Base-by-base conservation (phyloP, 257 asterid genomes). In the Solanum virginianum region DNA sequence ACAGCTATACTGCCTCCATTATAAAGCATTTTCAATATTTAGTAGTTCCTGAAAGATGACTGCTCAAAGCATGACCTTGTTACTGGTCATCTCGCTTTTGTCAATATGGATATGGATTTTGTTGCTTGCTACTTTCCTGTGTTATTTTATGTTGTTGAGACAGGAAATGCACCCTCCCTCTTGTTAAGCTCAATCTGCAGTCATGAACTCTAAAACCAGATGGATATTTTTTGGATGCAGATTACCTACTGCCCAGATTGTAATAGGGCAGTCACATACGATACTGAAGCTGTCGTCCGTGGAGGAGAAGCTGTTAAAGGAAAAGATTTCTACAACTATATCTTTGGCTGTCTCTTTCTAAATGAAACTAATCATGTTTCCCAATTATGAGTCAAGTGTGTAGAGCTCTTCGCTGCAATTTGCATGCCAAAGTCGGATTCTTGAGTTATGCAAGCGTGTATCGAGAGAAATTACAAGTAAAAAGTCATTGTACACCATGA, bases 221-320 rank as follows among this genome's bases (percentile, higher is more conserved):
- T 11, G 62, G 69, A 80, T 57, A 24, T 11, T 39, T 32, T 51
- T n/a, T 32, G 79, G 56, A 79, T 88, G 84, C 90, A 96, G 99
- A 97, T 95, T 32, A 96, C 99, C 3, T 96, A 96, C 87, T 95
- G 98, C 89, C 99, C 98, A 0, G 99, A 96, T 90, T 95, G 98
- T 88, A 86, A 71, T 57, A 95, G 99, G 81, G 99, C 98, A 26
- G 95, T 97, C 92, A 94, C 92, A 85, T 96, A 92, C 66, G 98
- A 95, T 79, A 90, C 92, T 55, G 92, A 91, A 89, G 87, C 97
- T 47, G 80, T 94, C 80, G 13, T 83, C 7, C 90, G 92, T 74
- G 91, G 62, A 36, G 93, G 93, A 83, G 91, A 85, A 80, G 29
- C 88, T 26, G 66, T 96, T 49, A 91, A 90, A 87, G 99, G 95